Evolutionary conservation across 163 green algal genomes (phyloP), one percentile per base, ranked within the genome.

Genomic region (Coccomyxa subellipsoidea): DNA sequence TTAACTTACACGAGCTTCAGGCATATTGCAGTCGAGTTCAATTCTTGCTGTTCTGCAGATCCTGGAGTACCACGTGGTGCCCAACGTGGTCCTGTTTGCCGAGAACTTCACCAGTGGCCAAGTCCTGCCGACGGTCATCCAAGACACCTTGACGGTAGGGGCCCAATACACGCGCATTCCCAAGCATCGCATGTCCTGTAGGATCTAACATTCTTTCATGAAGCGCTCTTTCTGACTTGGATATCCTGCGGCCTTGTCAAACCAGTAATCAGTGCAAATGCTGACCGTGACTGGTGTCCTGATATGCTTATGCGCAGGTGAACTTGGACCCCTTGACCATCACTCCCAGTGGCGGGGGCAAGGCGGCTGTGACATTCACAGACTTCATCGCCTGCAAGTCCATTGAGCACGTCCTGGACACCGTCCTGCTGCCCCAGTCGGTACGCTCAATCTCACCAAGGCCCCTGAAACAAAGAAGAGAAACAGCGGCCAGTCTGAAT

Each of bases 401-500:
- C 9, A 77, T 77, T 77, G 71, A 53, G 34, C 71, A 77, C 12
- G 71, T 77, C 31, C 32, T 77, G 34, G 71, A 77, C 71, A 77
- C 71, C 3, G 71, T 77, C 27, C 71, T 77, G 71, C 71, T 77
- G 71, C 71, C 71, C 71, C n/a, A 77, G 34, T 77, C 71, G 31
- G 71, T 77, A 39, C 27, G 71, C 32, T 40, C 27, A 5, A 4
- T 4, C 29, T 36, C 8, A 35, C 66, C 5, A 59, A 59, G 23
- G 47, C 47, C 1, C 2, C 23, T 59, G 1, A 59, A 54, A 59
- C 15, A 59, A 59, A 12, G n/a, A n/a, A n/a, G n/a, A n/a, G n/a
- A n/a, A n/a, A n/a, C n/a, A n/a, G n/a, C n/a, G n/a, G n/a, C n/a
- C n/a, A n/a, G n/a, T n/a, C n/a, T n/a, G n/a, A n/a, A n/a, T n/a